Evolutionary conservation across 1,284 basidiomycete species (phyloP), one percentile per base, ranked within the genome.

Genomic region (Pseudozyma sp.): DNA sequence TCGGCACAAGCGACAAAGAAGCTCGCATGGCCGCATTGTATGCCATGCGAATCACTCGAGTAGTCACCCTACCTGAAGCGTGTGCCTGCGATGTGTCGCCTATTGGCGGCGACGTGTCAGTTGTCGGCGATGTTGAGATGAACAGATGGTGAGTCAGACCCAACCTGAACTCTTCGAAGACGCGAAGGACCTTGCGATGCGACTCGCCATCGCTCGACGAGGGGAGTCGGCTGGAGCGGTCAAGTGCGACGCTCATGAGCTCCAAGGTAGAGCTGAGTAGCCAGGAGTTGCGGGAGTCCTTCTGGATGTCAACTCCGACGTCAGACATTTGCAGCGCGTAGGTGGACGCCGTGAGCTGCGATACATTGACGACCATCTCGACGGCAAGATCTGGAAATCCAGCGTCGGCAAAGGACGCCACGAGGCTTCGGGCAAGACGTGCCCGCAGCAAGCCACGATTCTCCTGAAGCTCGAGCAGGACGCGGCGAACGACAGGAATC

Each of bases 81-180:
- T 42, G 2, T 10, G n/a, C n/a, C 40, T 42, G 4, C 16, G 7
- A 7, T 42, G 40, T 7, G 11, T 16, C 40, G 24, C 24, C 24
- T 24, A 24, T 24, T 24, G 24, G 24, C 17, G 17, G 17, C 6
- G 47, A 0, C 13, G 8, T 24, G 34, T 17, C 11, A 11, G 14
- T 5, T 17, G 29, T 33, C n/a, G 39, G 17, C 17, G 49, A n/a
- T 47, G 40, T 44, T 8, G 19, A 39, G 7, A 34, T 37, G 24
- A 65, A 48, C 10, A 74, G 48, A 24, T 65, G 50, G 34, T 75
- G 68, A 5, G 62, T 59, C 29, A 75, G 48, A 37, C 63, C 72
- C 10, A 75, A 39, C 19, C 68, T 58, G 39, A 70, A 75, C 9
- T 75, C 72, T 30, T 75, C 68, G 40, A 75, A 75, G 5, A 70